Base-by-base conservation (phyloP, 345 rosid species). In the Melastoma malabathricum region DNA sequence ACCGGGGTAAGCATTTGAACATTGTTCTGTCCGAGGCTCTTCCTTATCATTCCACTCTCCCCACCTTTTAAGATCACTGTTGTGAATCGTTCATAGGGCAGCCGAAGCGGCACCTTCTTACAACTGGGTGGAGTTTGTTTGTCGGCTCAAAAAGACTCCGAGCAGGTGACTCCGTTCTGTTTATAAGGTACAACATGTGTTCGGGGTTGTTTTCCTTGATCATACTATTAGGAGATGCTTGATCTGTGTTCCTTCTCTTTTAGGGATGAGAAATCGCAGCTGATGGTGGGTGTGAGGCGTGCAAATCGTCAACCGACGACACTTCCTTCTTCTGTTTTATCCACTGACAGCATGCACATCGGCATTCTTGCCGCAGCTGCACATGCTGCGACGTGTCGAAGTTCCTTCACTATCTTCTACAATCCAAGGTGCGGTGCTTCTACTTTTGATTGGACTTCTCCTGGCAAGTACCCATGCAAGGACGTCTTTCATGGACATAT, bases 311-410 rank as follows among this genome's bases (percentile, higher is more conserved):
- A 93, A 58, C 97, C 81, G 66, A 75, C 95, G 46, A 71, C 94
- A 2, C 57, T 85, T 43, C 97, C 97, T 23, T 93, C 97, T 13
- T 85, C 92, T 9, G 99, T 93, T 69, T 81, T 88, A 16, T 93
- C 97, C 20, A 93, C 97, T 22, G 99, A 88, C 51, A 88, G 95
- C 69, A 93, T 93, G 97, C 99, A 93, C 73, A 93, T 93, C 23
- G 99, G 97, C 55, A 94, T 93, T 52, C 99, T 93, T 67, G 97
- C 99, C 59, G 99, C 97, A 63, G 95, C 99, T 0, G 99, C 99
- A 57, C 99, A 93, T 48, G 99, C 99, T 27, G 86, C 95, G 27
- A 75, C 94, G 0, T 85, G 79, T 50, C 72, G 81, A 15, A 93
- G 86, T 58, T 79, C 90, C 25, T 93, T 93, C 68, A 81, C 86